Conservation (phyloP, 164 flowering plant species). For the Buxus sempervirens region DNA sequence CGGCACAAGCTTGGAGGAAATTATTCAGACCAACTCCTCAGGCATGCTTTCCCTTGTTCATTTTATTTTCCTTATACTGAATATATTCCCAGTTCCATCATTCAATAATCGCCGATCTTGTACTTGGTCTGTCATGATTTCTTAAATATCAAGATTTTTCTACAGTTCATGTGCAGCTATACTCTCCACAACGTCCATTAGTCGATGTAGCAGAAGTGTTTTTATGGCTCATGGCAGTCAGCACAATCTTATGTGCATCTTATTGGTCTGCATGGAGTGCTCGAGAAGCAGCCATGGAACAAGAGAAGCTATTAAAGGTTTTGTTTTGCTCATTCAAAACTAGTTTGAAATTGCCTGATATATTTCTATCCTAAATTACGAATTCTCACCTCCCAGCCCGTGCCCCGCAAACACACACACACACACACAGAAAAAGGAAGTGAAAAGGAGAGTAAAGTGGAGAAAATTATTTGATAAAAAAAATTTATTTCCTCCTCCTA, state of each 20-base stretch:
- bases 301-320: conserved; percentile 60
- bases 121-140: not conserved
- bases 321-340: not conserved
- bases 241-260: conserved; percentile 61
- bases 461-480: no score
- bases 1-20: conserved; percentile 51
- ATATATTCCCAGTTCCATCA: not conserved
- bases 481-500: no score
- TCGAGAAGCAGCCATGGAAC: conserved; percentile 59
- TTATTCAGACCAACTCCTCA: conserved; percentile 37
- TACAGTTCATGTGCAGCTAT: conserved; percentile 62
- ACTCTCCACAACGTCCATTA: conserved; percentile 60
- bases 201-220: conserved; percentile 72
- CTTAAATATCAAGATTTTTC: not conserved
- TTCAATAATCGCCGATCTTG: not conserved
- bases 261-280: conserved; percentile 76
- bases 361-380: not conserved
- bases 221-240: conserved; percentile 73
- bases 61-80: not conserved
- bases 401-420: no score
- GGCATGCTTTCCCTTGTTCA: conserved; percentile 27
- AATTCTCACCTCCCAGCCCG: no score
- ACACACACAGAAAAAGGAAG: no score
- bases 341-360: not conserved
- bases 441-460: no score